Base-by-base conservation (phyloP, 2,329 filamentous ascomycete species). In the Plectosphaerella cucumerina region DNA sequence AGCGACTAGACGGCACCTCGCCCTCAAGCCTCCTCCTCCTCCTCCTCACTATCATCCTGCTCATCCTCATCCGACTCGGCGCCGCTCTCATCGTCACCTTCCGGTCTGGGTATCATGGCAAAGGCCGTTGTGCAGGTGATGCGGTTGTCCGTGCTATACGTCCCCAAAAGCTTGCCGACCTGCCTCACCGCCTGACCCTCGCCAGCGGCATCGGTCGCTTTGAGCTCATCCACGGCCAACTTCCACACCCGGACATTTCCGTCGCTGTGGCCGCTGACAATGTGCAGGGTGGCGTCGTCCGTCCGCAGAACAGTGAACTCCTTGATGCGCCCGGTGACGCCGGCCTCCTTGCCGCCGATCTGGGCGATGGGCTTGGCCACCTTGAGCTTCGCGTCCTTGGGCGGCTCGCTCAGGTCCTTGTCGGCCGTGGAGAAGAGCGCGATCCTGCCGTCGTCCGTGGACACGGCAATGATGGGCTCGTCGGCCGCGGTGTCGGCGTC, bases 121-220 rank as follows among this genome's bases (percentile, higher is more conserved):
- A 96, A 97, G 20, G 87, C 87, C 60, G 84, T 85, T 61, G 97
- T 65, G 65, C 94, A 97, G 35, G 92, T 97, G 58, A 97, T 91
- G 51, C 94, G 78, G 65, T 93, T 92, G 44, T 86, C 85, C 20
- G 92, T 96, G 68, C 92, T 87, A 62, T 94, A 94, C 31, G 81
- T 84, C 15, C 86, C 90, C 43, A 96, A 65, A 50, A 95, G 65
- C 57, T 71, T 78, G 26, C 89, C 91, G 20, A 89, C 60, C 53
- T 70, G 65, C 56, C 60, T 65, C 34, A 60, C 55, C 20, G 48
- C 34, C 50, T 34, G 39, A 33, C 35, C 34, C 47, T 52, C 58
- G 58, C 51, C 62, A 53, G 56, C 62, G 58, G 17, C 42, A 20
- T 33, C 21, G 41, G n/a, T 9, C n/a, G 59, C 60, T 55, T 55